Conservation (phyloP, 2,329 filamentous ascomycete species). For the Gnomoniopsis sp. region DNA sequence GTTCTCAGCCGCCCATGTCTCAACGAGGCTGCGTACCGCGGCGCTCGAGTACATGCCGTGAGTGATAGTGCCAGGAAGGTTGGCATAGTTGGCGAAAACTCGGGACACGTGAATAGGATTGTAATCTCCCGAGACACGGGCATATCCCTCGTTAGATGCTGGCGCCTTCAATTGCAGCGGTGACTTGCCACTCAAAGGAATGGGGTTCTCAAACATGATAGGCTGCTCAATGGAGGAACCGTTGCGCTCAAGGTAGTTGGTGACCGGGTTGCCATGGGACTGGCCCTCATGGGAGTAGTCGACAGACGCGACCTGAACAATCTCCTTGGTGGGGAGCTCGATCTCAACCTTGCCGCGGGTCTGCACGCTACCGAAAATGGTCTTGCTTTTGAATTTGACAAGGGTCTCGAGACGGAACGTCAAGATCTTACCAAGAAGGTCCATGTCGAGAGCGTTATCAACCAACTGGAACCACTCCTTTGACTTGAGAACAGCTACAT, state of each 20-base stretch:
- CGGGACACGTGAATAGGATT: conserved; percentile 98
- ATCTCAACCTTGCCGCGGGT: conserved; percentile 90
- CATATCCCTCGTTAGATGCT: conserved; percentile 96
- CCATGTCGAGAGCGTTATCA: conserved; percentile 63
- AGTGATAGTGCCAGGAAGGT: conserved; percentile 93
- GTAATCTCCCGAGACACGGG: conserved; percentile 95
- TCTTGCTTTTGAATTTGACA: conserved; percentile 91
- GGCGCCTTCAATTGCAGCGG: conserved; percentile 86
- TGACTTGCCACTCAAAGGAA: conserved; percentile 89
- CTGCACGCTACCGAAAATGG: conserved; percentile 85
- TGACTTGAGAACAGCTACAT: conserved; percentile 88
- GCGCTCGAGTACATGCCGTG: conserved; percentile 99
- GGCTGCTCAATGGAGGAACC: conserved; percentile 93
- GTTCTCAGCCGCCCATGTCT: conserved; percentile 99
- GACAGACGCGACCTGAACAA: conserved; percentile 95
- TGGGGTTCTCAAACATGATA: conserved; percentile 94
- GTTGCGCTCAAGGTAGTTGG: conserved; percentile 91
- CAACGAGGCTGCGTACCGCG: conserved; percentile 89
- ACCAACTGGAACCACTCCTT: conserved; percentile 98
- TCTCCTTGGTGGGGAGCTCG: conserved; percentile 93
- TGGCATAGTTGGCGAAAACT: conserved; percentile 93
- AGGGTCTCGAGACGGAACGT: conserved; percentile 94
- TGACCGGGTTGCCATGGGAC: conserved; percentile 93
- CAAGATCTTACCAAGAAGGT: conserved; percentile 87
- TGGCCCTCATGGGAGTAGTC: conserved; percentile 81